A percentile compares a stretch with the other conserved stretches of the same genome.
phyloP scores from a whole-genome alignment of 352 stramenopile species.

The Aphanomyces astaci region DNA sequence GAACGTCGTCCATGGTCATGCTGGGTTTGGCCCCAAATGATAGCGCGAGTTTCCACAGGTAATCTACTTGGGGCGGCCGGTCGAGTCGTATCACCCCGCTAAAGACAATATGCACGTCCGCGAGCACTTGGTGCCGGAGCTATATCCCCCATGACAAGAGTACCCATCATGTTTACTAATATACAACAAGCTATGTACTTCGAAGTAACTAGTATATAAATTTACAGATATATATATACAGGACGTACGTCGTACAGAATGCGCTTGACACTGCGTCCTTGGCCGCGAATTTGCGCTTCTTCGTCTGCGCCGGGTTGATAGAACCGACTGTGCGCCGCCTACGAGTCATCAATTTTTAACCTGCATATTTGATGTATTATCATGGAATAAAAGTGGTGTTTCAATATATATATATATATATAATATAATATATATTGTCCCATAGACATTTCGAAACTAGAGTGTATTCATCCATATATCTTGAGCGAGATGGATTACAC shows the following conservation, averaged over 20 bases:
- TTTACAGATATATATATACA: not conserved
- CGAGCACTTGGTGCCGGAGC: conserved; percentile 62
- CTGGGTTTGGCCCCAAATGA: conserved; percentile 61
- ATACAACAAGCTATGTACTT: too few relatives aligned
- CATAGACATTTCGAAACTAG: too few relatives aligned
- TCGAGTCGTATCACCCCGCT: conserved; percentile 71
- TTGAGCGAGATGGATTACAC: too few relatives aligned
- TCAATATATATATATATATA: too few relatives aligned
- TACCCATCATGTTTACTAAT: too few relatives aligned
- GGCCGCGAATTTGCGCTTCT: not conserved
- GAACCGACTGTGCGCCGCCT: not conserved
- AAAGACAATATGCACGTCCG: conserved; percentile 63
- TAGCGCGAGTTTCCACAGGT: conserved; percentile 65
- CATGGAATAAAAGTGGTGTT: too few relatives aligned
- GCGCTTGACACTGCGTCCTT: not conserved
- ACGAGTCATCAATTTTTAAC: too few relatives aligned
- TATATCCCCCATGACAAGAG: conserved; percentile 28
- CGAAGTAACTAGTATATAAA: too few relatives aligned
- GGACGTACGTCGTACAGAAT: conserved; percentile 10
- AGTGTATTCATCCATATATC: too few relatives aligned
- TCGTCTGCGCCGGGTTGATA: not conserved
- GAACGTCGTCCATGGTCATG: conserved; percentile 62
- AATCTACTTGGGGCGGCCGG: conserved; percentile 50
- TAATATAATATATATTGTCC: too few relatives aligned
- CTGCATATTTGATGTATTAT: too few relatives aligned